Evolutionary conservation across 2,329 filamentous ascomycete genomes (phyloP).

Genomic region (Aspergillus novofumigatus): DNA sequence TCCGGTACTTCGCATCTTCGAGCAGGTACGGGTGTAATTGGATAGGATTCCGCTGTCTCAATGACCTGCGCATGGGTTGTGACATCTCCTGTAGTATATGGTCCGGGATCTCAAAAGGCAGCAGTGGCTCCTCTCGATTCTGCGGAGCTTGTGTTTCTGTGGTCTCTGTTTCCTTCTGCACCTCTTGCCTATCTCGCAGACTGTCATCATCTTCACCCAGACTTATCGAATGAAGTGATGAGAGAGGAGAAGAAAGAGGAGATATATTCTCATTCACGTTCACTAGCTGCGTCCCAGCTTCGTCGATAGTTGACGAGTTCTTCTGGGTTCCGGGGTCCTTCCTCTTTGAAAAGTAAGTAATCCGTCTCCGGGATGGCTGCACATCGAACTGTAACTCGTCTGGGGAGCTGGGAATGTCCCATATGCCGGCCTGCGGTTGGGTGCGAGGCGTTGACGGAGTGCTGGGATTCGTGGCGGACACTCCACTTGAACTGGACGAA

Average conservation of each 20-base stretch:
- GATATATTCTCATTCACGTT: slow-evolving; percentile 24
- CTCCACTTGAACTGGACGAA: slow-evolving; percentile 1
- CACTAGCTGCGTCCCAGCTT: slow-evolving; percentile 1
- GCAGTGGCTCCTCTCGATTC: slow-evolving; percentile 14
- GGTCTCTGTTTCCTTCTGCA: not conserved
- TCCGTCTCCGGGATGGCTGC: slow-evolving; percentile 15
- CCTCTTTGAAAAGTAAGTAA: slow-evolving; percentile 4
- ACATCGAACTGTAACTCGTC: slow-evolving; percentile 34
- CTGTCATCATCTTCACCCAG: slow-evolving; percentile 5
- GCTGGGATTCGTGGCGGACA: slow-evolving; percentile 2
- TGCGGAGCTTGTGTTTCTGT: not conserved
- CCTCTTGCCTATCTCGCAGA: not conserved
- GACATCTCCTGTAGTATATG: slow-evolving; percentile 24
- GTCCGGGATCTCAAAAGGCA: slow-evolving; percentile 23
- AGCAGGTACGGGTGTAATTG: slow-evolving; percentile 47
- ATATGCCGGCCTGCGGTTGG: slow-evolving; percentile 17
- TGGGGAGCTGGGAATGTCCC: slow-evolving; percentile 30
- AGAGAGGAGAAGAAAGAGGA: slow-evolving; percentile 35
- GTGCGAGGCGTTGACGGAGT: slow-evolving; percentile 11
- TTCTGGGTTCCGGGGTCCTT: not conserved
- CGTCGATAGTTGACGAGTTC: not conserved
- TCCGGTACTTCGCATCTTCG: slow-evolving; percentile 43
- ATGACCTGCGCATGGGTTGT: slow-evolving; percentile 27
- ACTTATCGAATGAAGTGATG: slow-evolving; percentile 22
- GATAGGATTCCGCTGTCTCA: slow-evolving; percentile 45